Percentiles rank a stretch among this genome's conserved stretches.
phyloP scores from a whole-genome alignment of 352 stramenopile species.

The Blastocystis sp. region DNA sequence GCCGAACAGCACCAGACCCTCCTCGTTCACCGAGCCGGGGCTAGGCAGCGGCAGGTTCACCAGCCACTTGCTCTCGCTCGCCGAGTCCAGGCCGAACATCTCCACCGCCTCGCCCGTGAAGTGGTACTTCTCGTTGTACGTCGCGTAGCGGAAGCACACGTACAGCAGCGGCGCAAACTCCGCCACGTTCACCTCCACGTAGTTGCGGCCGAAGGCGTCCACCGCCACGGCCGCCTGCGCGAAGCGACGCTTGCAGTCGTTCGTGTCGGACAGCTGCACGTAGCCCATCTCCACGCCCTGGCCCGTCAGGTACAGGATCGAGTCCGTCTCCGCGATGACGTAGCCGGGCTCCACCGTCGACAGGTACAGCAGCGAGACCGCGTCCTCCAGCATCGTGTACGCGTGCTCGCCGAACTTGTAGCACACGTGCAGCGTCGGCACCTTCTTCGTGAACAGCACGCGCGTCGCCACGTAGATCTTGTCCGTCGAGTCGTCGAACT shows the following conservation, averaged over 20 bases:
- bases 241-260: neutral
- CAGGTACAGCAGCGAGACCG: slow-evolving; percentile 53
- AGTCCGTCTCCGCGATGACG: slow-evolving; percentile 39
- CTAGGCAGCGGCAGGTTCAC: slow-evolving; percentile 45
- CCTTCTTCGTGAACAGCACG: slow-evolving; percentile 55
- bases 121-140: slow-evolving; percentile 40
- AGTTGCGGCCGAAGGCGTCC: neutral
- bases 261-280: slow-evolving; percentile 10
- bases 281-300: slow-evolving; percentile 15
- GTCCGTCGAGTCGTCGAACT: slow-evolving; percentile 4
- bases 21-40: slow-evolving; percentile 21
- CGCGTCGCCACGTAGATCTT: neutral
- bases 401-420: slow-evolving; percentile 48
- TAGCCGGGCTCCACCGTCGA: slow-evolving; percentile 38
- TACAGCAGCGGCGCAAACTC: slow-evolving; percentile 20
- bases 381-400: slow-evolving; percentile 43
- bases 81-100: slow-evolving; percentile 45
- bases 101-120: slow-evolving; percentile 43
- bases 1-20: slow-evolving; percentile 36
- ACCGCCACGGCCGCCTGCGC: neutral
- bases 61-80: slow-evolving; percentile 35
- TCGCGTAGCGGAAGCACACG: slow-evolving; percentile 45
- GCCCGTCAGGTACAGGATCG: slow-evolving; percentile 26
- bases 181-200: slow-evolving; percentile 22
- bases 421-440: slow-evolving; percentile 45